Percentiles rank a stretch among this genome's conserved stretches.
These are phyloP conservation scores for Dryas alaskensis DNA, from an alignment of 306 rosid genomes.

Conservation along the genomic window DNA sequence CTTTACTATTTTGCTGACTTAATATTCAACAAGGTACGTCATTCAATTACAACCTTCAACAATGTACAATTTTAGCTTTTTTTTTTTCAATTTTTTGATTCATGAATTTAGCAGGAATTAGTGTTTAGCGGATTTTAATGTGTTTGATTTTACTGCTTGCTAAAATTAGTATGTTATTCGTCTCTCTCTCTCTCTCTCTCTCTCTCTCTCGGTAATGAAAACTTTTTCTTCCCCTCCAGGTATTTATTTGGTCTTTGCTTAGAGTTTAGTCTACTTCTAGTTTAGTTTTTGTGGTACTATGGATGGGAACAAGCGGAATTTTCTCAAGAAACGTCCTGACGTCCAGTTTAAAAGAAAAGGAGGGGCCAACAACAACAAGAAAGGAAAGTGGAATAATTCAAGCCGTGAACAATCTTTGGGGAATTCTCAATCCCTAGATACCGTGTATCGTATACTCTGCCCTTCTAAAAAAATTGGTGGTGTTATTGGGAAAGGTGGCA, in stretches of 20 bases:
- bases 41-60: not conserved
- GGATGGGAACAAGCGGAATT: conserved; percentile 30
- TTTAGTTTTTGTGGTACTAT: not conserved
- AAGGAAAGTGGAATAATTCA: conserved; percentile 26
- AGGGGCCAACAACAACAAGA: not conserved
- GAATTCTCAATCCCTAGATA: conserved; percentile 25
- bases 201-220: not conserved
- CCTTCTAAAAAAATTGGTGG: conserved; percentile 38
- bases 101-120: not conserved
- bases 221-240: not conserved
- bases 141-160: not conserved
- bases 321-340: conserved; percentile 14
- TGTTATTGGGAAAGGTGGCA: conserved; percentile 40
- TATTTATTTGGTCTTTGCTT: not conserved
- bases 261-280: not conserved
- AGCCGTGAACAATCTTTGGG: conserved; percentile 12
- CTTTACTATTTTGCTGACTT: not conserved
- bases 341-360: conserved; percentile 32
- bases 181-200: not conserved
- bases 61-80: not conserved
- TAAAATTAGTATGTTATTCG: not conserved
- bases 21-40: not conserved
- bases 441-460: conserved; percentile 35
- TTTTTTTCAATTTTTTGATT: not conserved
- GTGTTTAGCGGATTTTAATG: not conserved